Evolutionary conservation across 1,139 yeast genomes (phyloP).

Genomic region (Yamadazyma taylorii): DNA sequence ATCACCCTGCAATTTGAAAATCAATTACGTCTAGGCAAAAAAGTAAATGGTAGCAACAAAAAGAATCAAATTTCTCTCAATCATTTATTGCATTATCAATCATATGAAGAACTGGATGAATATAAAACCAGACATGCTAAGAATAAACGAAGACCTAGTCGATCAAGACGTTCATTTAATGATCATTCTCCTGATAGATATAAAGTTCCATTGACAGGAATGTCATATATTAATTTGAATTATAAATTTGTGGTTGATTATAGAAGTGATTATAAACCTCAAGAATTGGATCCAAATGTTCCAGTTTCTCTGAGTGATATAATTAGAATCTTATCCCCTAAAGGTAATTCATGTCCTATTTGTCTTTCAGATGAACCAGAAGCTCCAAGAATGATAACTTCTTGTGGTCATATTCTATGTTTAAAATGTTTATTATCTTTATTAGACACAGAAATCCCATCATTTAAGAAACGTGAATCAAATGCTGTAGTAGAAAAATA

Average conservation of each 20-base stretch:
- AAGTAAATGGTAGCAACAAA: slow-evolving; percentile 28
- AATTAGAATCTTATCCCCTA: slow-evolving; percentile 70
- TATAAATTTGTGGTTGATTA: slow-evolving; percentile 79
- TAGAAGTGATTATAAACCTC: slow-evolving; percentile 53
- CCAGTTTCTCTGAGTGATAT: slow-evolving; percentile 65
- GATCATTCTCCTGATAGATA: slow-evolving; percentile 14
- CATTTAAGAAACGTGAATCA: slow-evolving; percentile 35
- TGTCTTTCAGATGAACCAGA: slow-evolving; percentile 81
- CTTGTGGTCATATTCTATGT: slow-evolving; percentile 93
- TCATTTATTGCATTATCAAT: slow-evolving; percentile 62
- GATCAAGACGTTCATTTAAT: slow-evolving; percentile 11
- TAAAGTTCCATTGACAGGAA: slow-evolving; percentile 54
- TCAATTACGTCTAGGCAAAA: slow-evolving; percentile 10
- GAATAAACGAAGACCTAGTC: slow-evolving; percentile 18
- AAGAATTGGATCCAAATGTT: slow-evolving; percentile 70
- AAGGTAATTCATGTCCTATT: slow-evolving; percentile 84
- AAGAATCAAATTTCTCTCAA: slow-evolving; percentile 61
- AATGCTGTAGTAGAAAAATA: slow-evolving; percentile 49
- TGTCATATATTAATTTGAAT: slow-evolving; percentile 79
- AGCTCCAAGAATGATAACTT: slow-evolving; percentile 88
- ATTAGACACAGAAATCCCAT: slow-evolving; percentile 57
- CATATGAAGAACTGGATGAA: slow-evolving; percentile 52
- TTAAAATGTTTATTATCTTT: slow-evolving; percentile 75
- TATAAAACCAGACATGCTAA: slow-evolving; percentile 25
- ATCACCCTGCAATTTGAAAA: background rate